Evolutionary conservation across 768 basidiomycete genomes (phyloP).

Genomic region (Fibroporia radiculosa): DNA sequence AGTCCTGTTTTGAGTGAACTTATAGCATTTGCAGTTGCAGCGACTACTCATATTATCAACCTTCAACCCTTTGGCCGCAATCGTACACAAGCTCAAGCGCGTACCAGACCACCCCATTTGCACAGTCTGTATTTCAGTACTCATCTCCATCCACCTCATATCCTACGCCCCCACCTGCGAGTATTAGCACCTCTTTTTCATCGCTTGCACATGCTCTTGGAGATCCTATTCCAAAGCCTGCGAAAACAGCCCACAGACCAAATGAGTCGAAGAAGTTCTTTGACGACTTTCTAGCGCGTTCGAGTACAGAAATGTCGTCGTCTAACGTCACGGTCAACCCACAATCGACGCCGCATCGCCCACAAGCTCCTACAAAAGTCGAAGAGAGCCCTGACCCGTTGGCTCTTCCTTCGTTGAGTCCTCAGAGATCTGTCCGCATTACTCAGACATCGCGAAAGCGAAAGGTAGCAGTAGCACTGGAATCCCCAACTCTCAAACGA

Average conservation of each 20-base stretch:
- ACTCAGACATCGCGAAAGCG: constrained; percentile 61
- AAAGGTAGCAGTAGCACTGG: constrained; percentile 50
- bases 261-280: constrained; percentile 61
- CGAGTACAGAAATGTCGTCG: constrained; percentile 30
- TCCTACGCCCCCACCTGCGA: constrained; percentile 62
- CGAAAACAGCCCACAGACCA: constrained; percentile 34
- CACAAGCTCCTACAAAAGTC: constrained; percentile 16
- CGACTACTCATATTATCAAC: constrained; percentile 23
- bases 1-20: not conserved
- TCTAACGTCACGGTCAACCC: not conserved
- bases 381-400: constrained; percentile 52
- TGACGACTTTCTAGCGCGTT: constrained; percentile 55
- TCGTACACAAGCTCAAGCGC: constrained; percentile 35
- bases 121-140: constrained; percentile 59
- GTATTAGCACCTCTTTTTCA: constrained; percentile 58
- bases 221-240: constrained; percentile 22
- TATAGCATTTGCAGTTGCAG: constrained; percentile 1
- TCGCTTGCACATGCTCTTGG: constrained; percentile 73
- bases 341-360: constrained; percentile 16
- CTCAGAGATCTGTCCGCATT: constrained; percentile 17
- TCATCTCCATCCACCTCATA: constrained; percentile 55
- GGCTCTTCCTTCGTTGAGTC: constrained; percentile 27
- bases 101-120: constrained; percentile 50
- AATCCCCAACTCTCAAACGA: constrained; percentile 62
- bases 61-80: constrained; percentile 32